Evolutionary conservation across 1,284 basidiomycete species (phyloP).

Genomic region (Ganoderma lucidum): DNA sequence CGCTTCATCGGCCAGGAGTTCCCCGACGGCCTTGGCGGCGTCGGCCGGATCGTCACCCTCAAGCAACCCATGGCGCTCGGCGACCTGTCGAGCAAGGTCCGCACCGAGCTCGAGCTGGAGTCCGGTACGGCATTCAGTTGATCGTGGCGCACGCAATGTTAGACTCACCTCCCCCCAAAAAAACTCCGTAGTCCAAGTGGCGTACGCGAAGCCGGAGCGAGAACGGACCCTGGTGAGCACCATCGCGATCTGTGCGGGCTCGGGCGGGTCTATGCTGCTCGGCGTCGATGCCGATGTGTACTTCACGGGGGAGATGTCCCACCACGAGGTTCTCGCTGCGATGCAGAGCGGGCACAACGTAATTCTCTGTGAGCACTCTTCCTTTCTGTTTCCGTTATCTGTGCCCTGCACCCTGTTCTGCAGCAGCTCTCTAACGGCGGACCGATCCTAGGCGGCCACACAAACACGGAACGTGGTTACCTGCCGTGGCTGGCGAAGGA

Average conservation of each 20-base stretch:
- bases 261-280: slow-evolving; percentile 78
- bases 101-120: slow-evolving; percentile 69
- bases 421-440: slow-evolving; percentile 11
- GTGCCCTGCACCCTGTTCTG: slow-evolving; percentile 10
- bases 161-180: neutral
- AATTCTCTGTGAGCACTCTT: slow-evolving; percentile 68
- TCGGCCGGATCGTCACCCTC: slow-evolving; percentile 74
- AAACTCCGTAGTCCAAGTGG: slow-evolving; percentile 74
- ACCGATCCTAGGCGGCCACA: slow-evolving; percentile 54
- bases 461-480: slow-evolving; percentile 91
- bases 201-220: slow-evolving; percentile 51
- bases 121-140: slow-evolving; percentile 48
- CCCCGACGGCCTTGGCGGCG: slow-evolving; percentile 53
- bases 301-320: slow-evolving; percentile 92
- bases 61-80: slow-evolving; percentile 62
- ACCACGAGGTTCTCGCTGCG: slow-evolving; percentile 86
- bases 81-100: slow-evolving; percentile 72
- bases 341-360: slow-evolving; percentile 78
- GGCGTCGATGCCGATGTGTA: slow-evolving; percentile 82
- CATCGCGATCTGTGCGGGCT: slow-evolving; percentile 88
- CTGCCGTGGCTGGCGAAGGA: slow-evolving; percentile 73
- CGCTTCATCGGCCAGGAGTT: slow-evolving; percentile 35
- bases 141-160: neutral
- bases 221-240: slow-evolving; percentile 45
- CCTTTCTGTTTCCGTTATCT: neutral